A percentile compares a stretch with the other conserved stretches of the same genome.
phyloP scores from a whole-genome alignment of 768 basidiomycete genomes.

The Leccinum olivaceopallidum region DNA sequence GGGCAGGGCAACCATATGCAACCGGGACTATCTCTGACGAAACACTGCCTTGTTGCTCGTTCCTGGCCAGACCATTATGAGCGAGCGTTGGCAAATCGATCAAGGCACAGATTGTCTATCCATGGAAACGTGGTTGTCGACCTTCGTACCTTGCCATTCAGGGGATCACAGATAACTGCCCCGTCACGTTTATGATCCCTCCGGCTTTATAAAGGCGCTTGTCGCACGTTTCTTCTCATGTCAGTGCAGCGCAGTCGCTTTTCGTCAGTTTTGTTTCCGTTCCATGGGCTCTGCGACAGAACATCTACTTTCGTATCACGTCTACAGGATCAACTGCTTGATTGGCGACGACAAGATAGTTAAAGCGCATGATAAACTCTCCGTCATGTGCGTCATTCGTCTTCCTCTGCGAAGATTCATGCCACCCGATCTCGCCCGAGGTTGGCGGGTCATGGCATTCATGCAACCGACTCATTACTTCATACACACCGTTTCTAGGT shows the following conservation, averaged over 20 bases:
- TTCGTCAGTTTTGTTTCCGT: background rate
- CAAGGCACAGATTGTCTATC: background rate
- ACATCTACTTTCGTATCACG: conserved; percentile 22
- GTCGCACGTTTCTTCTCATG: background rate
- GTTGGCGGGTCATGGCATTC: background rate
- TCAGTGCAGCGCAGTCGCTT: background rate
- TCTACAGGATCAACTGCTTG: conserved; percentile 27
- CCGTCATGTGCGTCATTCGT: conserved; percentile 16
- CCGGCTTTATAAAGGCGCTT: conserved; percentile 1
- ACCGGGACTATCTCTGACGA: background rate
- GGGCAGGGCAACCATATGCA: background rate
- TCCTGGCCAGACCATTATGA: background rate
- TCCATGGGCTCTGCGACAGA: conserved; percentile 6
- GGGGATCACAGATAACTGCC: background rate
- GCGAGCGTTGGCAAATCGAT: background rate
- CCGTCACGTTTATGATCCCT: background rate
- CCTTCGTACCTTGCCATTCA: background rate
- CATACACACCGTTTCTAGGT: conserved; percentile 16
- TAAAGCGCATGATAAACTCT: conserved; percentile 27
- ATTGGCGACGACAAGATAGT: conserved; percentile 28
- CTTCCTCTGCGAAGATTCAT: background rate
- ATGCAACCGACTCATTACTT: background rate
- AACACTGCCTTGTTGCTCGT: background rate
- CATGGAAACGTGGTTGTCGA: background rate
- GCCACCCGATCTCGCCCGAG: background rate